A percentile compares a stretch with the other conserved stretches of the same genome.
These are phyloP conservation scores for Exophiala dermatitidis DNA, from an alignment of 2,329 filamentous ascomycete species.

Conservation along the genomic window DNA sequence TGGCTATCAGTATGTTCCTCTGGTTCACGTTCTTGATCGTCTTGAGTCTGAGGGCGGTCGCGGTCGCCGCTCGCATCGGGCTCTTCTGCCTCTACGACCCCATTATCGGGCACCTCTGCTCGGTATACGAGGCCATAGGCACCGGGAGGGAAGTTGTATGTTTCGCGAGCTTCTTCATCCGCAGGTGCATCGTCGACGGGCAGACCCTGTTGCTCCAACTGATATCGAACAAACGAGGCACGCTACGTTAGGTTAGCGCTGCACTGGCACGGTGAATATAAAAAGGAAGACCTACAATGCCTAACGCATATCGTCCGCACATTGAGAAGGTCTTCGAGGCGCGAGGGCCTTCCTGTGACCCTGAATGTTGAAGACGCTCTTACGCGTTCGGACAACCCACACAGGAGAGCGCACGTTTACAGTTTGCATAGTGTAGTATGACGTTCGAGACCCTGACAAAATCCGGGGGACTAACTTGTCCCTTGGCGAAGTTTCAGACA, in stretches of 20 bases:
- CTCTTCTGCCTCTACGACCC: conserved; percentile 40
- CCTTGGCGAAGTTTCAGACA: no score
- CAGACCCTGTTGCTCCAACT: conserved; percentile 68
- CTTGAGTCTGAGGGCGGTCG: conserved; percentile 1
- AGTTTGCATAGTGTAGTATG: no score
- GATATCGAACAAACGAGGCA: conserved; percentile 65
- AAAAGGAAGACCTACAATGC: conserved; percentile 45
- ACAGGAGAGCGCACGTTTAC: no score
- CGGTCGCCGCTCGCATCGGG: conserved; percentile 12
- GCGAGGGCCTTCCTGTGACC: no score
- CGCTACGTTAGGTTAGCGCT: conserved; percentile 46
- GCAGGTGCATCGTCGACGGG: conserved; percentile 62
- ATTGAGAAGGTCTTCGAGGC: conserved; percentile 35
- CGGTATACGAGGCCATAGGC: conserved; percentile 80
- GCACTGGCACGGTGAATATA: neutral
- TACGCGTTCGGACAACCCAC: no score
- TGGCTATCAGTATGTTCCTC: conserved; percentile 8
- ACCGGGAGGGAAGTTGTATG: conserved; percentile 88
- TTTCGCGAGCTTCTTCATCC: conserved; percentile 64
- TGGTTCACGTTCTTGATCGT: conserved; percentile 9
- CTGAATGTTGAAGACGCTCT: no score
- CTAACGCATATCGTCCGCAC: conserved; percentile 62
- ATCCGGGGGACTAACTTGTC: no score
- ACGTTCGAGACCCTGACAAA: no score
- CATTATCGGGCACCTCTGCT: conserved; percentile 59